Base-by-base conservation (phyloP, 306 rosid genomes). In the Quercus variabilis region DNA sequence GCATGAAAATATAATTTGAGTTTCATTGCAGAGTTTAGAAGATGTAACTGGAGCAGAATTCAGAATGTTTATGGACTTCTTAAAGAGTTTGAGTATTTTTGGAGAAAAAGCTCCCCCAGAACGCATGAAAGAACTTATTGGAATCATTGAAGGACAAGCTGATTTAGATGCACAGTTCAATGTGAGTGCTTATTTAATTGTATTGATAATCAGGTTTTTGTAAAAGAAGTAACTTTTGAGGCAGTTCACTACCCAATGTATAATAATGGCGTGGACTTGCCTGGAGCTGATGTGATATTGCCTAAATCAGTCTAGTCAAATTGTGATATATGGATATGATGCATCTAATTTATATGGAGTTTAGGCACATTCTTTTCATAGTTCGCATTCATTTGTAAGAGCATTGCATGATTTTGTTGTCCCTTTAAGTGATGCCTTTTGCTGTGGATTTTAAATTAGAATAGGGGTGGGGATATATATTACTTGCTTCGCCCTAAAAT, bases 141-240 rank as follows among this genome's bases (percentile, higher is more conserved):
- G 90, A 82, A 90, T 95, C 65, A 80, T 95, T 85, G 99, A 95
- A 89, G 96, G 93, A 73, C 99, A 95, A 88, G 99, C 97, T 80
- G 99, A 95, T 82, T 86, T 90, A 79, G 92, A 90, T 84, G 88
- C 93, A 64, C 88, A 81, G 74, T 95, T 95, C 90, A 91, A 88
- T 82, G 99, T 95, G 82, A 89, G 91, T 79, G 56, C 62, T 49
- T 65, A 13, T 19, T 69, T 51, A 13, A 19, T 69, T 73, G 63
- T 74, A n/a, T 77, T 49, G 60, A 46, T 25, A 70, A 10, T 28
- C 56, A 13, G 75, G 59, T 15, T 55, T 7, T 21, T 43, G 73
- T 35, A 15, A 51, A 25, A 13, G 69, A 19, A 35, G 72, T 21
- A 60, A 46, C 65, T 55, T 20, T 15, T 43, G 26, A 69, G 35